These are phyloP conservation scores for Sporodiniella umbellata DNA, from an alignment of 371 early-diverging fungal genomes.

Conservation along the genomic window DNA sequence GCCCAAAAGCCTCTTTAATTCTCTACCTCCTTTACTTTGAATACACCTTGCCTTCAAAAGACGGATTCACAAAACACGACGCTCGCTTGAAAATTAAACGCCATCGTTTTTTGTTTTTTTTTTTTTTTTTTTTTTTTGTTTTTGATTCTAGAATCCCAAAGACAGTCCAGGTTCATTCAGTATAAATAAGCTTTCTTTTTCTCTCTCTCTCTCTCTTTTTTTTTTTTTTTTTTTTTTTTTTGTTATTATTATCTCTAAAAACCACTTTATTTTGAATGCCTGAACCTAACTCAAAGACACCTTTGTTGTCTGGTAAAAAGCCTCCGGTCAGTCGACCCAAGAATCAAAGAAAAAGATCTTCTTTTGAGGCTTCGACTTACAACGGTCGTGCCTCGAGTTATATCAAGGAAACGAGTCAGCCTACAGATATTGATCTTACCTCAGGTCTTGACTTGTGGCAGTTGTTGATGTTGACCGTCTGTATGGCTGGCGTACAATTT, in stretches of 20 bases:
- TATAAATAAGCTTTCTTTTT: background rate
- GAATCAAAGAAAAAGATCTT: slow-evolving; percentile 16
- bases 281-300: slow-evolving; percentile 19
- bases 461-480: slow-evolving; percentile 40
- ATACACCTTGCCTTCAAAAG: too few relatives aligned
- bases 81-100: too few relatives aligned
- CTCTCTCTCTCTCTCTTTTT: too few relatives aligned
- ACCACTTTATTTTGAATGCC: slow-evolving; percentile 16
- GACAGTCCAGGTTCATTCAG: too few relatives aligned
- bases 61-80: too few relatives aligned
- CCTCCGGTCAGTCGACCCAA: slow-evolving; percentile 27
- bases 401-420: background rate
- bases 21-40: too few relatives aligned
- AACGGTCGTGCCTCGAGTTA: slow-evolving; percentile 18
- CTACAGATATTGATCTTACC: background rate
- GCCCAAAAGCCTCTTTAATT: slow-evolving; percentile 31
- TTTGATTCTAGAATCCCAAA: too few relatives aligned
- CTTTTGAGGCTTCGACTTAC: slow-evolving; percentile 25
- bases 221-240: background rate
- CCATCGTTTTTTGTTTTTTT: too few relatives aligned
- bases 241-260: too few relatives aligned
- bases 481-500: slow-evolving; percentile 18
- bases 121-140: too few relatives aligned
- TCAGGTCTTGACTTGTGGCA: slow-evolving; percentile 22
- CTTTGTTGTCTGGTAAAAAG: slow-evolving; percentile 14